Base-by-base conservation (phyloP, 176 grass and related monocot genomes). In the Tillandsia fasciculata region DNA sequence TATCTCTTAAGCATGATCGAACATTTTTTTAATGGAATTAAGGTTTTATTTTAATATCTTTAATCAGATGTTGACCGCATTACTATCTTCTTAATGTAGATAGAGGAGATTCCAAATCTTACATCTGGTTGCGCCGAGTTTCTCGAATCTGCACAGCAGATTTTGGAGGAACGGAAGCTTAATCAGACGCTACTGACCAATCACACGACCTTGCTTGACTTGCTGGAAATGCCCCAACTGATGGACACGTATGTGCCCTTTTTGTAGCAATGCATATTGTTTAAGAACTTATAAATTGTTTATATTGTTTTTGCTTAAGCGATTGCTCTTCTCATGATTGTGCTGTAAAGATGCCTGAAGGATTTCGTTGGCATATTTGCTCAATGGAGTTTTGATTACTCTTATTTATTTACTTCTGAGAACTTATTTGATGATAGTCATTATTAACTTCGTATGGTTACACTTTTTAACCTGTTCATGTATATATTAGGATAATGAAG, bases 71-170 rank as follows among this genome's bases (percentile, higher is more conserved):
- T 72, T 80, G 82, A 42, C 72, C 61, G 17, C 59, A 63, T 22
- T 27, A 77, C 1, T 63, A 26, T 70, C 13, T 65, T 28, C 24
- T 71, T 67, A 73, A 67, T 86, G 87, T 78, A 99, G 95, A 90
- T 99, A 86, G 79, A 82, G 56, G 95, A 99, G 84, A 88, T 99
- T 80, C 95, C 95, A 73, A 93, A 90, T 84, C 83, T 99, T 66
- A 99, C 95, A 80, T 74, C 95, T 80, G 95, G 95, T 80, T 99
- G 95, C 75, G 86, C 90, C 1, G 90, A 99, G 77, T 99, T 99
- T 80, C 84, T 99, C 12, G 95, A 94, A 64, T 94, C 87, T 1
- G 95, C 95, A 2, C 95, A 99, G 58, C 84, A 99, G 86, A 90
- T 99, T 82, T 73, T 94, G 82, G 95, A 94, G 83, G 87, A 99